These are phyloP conservation scores for Alnus glutinosa DNA, from an alignment of 306 rosid species.

Conservation along the genomic window DNA sequence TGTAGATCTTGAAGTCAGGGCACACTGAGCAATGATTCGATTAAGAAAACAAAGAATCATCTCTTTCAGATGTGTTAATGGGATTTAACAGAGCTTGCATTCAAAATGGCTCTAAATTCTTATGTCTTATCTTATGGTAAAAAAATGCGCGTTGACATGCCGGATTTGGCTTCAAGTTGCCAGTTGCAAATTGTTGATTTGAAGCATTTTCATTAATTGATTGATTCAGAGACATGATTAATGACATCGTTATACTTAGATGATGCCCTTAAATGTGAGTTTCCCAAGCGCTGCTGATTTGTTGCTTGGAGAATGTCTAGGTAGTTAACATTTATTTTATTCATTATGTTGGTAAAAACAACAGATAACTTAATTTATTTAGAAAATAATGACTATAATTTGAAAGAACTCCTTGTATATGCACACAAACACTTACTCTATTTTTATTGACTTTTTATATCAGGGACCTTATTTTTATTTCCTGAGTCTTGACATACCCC, in stretches of 20 bases:
- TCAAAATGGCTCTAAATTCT: not conserved
- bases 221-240: not conserved
- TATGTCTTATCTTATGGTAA: not conserved
- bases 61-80: not conserved
- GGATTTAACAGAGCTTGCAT: not conserved
- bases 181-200: not conserved
- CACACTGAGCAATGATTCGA: not conserved
- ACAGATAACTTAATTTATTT: not conserved
- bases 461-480: not conserved
- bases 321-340: not conserved
- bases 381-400: not conserved
- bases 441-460: not conserved
- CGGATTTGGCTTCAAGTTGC: not conserved
- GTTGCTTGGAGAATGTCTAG: not conserved
- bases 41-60: not conserved
- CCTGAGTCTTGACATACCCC: not conserved
- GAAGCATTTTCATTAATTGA: not conserved
- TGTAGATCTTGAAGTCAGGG: not conserved
- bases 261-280: not conserved
- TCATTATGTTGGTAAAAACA: not conserved
- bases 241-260: not conserved
- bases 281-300: not conserved
- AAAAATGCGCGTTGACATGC: not conserved
- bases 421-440: not conserved
- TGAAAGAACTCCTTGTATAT: no score